These are phyloP conservation scores for Claviceps quebecensis DNA, from an alignment of 2,329 filamentous ascomycete genomes.

Conservation along the genomic window DNA sequence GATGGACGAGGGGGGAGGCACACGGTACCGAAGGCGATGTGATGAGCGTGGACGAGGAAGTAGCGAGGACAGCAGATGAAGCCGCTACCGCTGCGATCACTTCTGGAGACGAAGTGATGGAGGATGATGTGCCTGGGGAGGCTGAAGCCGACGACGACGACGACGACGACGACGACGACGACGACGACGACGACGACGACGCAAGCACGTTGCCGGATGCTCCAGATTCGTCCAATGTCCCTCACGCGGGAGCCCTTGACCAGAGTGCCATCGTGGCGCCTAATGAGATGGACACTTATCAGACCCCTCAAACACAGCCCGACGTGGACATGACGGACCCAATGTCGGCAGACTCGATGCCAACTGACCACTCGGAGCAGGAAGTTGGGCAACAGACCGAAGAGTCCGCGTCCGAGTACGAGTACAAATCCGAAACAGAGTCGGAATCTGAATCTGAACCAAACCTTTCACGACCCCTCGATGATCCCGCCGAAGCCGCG, in stretches of 20 bases:
- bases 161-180: neutral
- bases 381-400: neutral
- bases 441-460: neutral
- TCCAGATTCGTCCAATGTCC: neutral
- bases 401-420: neutral
- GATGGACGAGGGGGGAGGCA: neutral
- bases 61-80: neutral
- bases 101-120: neutral
- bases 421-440: too few species aligned
- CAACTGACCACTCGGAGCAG: neutral
- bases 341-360: conserved; percentile 1
- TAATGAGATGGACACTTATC: neutral
- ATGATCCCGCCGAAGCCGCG: neutral
- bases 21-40: neutral
- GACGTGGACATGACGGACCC: conserved; percentile 7
- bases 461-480: neutral
- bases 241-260: neutral
- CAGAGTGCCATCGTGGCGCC: neutral
- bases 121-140: neutral
- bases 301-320: neutral
- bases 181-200: neutral
- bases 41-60: neutral
- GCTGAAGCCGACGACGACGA: neutral
- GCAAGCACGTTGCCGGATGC: neutral
- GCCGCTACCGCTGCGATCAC: neutral